Evolutionary conservation across 169 alveolate genomes (phyloP), one percentile per base, ranked within the genome.

Genomic region (Plasmodium reichenowi): DNA sequence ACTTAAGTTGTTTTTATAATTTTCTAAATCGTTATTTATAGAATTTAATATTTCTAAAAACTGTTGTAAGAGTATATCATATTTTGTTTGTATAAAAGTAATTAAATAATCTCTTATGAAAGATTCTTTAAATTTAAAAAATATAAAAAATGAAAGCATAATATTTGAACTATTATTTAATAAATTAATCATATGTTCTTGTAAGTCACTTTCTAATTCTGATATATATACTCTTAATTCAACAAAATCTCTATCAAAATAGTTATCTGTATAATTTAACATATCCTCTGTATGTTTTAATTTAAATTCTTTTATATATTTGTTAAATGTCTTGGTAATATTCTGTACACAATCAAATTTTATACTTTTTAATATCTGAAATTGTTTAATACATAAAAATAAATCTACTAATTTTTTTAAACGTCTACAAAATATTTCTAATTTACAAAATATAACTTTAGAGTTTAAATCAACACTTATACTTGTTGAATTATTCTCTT

Each of bases 231-330:
- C 98, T 74, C 98, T 96, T 94, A 98, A 97, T 93, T 98, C 99
- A 48, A 98, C 99, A 92, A 96, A 98, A 89, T 98, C 99, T 90
- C 99, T 96, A 93, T 98, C 99, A 88, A 98, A 98, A 60, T 97
- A 96, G 74, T 97, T 98, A 92, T 96, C 95, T 73, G 93, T 95
- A 92, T 96, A 97, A 88, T 98, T 98, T 70, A 98, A 93, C 71
- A 98, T 96, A 92, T 97, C 98, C 71, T 97, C 98, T 48, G 66
- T 88, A 63, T 74, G 89, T 64, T 76, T 83, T 38, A 86, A 47
- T 78, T 68, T 93, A 80, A 72, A 70, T 17, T 74, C 90, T 45
- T 96, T 97, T 83, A 96, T 96, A 72, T 94, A 93, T 58, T 93
- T 95, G 88, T 96, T 96, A 95, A 97, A 98, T 72, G 93, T 89